Base-by-base conservation (phyloP, 805 yeast species). In the Saccharomycopsis fibuligera region DNA sequence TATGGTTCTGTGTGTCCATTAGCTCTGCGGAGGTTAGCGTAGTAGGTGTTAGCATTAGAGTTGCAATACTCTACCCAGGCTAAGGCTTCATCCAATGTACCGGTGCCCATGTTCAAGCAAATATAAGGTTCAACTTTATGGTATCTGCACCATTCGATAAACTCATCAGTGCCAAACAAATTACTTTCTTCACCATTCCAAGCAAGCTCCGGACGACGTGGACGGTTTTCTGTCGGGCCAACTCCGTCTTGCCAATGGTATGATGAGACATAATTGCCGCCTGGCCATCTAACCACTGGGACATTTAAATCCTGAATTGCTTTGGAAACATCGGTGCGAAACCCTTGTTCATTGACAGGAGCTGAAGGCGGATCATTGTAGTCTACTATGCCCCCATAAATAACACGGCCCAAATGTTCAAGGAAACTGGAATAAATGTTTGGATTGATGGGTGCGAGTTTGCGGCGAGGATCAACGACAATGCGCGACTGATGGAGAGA, bases 311-410 rank as follows among this genome's bases (percentile, higher is more conserved):
- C 65, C 49, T 58, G 58, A 33, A 65, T 57, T 3, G 67, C 67
- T 22, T 61, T 44, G 12, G 57, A 50, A 19, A 65, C 68, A 47
- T 65, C 68, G 5, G 51, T 24, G 35, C 68, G 54, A 44, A 57
- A 58, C 1, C 67, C 66, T 31, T 58, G 53, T 9, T 55, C 56
- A 38, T 55, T 63, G 31, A 57, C 57, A 27, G 57, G 48, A 14
- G 49, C 48, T 24, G 50, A 52, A 12, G 55, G 52, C 14, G 53
- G 33, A 5, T 56, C 58, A 12, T 17, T 6, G 41, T 56, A 63
- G 47, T 65, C 68, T 27, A 65, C 62, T n/a, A 65, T 49, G 10
- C 68, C 68, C n/a, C 67, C 68, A 46, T 65, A 65, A 39, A 65
- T 62, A 46, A 68, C 64, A 40, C 68, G 54, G 14, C 68, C 68